Base-by-base conservation (phyloP, 257 asterid genomes). In the Penstemon newberryi region DNA sequence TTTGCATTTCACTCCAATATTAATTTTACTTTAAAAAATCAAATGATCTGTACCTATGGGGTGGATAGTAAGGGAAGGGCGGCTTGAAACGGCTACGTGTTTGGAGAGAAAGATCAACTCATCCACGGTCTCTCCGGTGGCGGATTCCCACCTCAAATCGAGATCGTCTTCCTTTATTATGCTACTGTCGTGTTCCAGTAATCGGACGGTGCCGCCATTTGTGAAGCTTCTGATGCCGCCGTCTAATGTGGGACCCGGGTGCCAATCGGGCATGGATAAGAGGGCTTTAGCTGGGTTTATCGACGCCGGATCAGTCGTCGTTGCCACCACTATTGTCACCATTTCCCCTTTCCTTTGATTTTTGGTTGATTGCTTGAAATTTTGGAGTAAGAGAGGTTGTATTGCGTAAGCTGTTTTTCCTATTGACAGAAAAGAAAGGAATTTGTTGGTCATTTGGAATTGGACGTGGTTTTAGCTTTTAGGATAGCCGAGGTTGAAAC, bases 21-120 rank as follows among this genome's bases (percentile, higher is more conserved):
- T 25, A 25, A 25, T 25, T 25, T 0, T 25, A 25, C 33, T 25
- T 25, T 0, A 25, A 25, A 25, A 25, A 25, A 13, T 2, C 5
- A 45, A 63, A 42, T 1, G 3, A 44, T 10, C 7, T 5, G 54
- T 8, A 63, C 98, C 98, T 33, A 85, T 92, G 6, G 98, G 97
- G 79, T 92, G 97, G 70, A 92, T 74, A 36, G 98, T 87, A 61
- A 92, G 91, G 60, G 98, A 85, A 3, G 98, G 95, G 10, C 95
- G 92, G 70, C 42, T 82, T 40, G 98, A 89, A 38, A 68, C 86
- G 70, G 98, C 98, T 54, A 67, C 90, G 80, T 92, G 98, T 59
- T 84, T 86, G 49, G 96, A 89, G 7, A 89, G 87, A 65, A 92
- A 89, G n/a, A 92, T 71, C 46, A 92, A 50, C 85, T 92, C 98